Evolutionary conservation across 1,284 basidiomycete genomes (phyloP), one percentile per base, ranked within the genome.

Genomic region (Phlebopus sp.): DNA sequence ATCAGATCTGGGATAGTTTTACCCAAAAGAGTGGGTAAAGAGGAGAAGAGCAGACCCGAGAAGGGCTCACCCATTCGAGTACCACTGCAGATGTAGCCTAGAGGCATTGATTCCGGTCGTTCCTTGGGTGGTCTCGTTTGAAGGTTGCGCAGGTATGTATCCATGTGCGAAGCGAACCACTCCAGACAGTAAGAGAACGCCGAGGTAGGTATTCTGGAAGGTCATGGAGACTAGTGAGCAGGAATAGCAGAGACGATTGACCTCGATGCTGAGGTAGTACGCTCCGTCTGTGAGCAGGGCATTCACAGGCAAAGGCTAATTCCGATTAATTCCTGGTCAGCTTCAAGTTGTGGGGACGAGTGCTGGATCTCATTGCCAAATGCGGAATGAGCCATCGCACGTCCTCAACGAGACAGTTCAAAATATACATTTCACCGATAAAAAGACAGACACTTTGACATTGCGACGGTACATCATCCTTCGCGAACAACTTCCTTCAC

Each of bases 141-240:
- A 82, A 10, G 85, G 76, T n/a, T 71, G 61, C 2, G 90, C 90
- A 1, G 90, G 89, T 50, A 87, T 77, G 60, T 86, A 88, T 21
- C 74, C 80, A 17, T 47, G 47, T 4, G 54, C 60, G 11, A 46
- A 30, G 32, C 37, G 40, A 19, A 54, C 37, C 31, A 54, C 14
- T 13, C 41, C 18, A 44, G 51, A 31, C 7, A 55, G 44, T 25
- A 66, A 17, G 37, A 49, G 35, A 5, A 21, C 19, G 11, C 45
- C 32, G 30, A 49, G 14, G 11, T 27, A 21, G 18, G 45, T 10
- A 18, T 9, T n/a, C 19, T 37, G 44, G 27, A 51, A 47, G 21
- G 37, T 15, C 65, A 63, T 63, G 44, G 23, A 7, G 27, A 41
- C n/a, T 42, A 30, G 31, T 15, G 23, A 32, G 42, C 25, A 37